Percentiles rank a stretch among this genome's conserved stretches.
Conservation (phyloP, 139 green algal species). For the Dunaliella sp. region DNA sequence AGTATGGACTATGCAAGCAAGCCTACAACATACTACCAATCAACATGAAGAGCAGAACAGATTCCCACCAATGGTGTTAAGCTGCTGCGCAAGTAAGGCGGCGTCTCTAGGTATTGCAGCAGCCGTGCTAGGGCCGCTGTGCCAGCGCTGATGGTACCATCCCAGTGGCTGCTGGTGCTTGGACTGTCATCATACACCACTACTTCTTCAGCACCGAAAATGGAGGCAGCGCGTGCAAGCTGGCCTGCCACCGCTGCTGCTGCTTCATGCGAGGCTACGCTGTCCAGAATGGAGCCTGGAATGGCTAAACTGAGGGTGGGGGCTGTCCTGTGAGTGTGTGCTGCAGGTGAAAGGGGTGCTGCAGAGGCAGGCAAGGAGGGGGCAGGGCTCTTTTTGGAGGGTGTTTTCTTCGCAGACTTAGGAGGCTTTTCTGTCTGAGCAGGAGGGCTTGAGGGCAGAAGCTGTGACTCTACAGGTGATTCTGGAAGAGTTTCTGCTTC, state of each 20-base stretch:
- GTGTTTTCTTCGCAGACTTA: too few relatives aligned
- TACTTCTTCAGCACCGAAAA: conserved; percentile 84
- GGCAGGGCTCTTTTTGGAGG: background rate
- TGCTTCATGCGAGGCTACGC: conserved; percentile 66
- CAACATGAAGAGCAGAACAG: too few relatives aligned
- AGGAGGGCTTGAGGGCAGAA: too few relatives aligned
- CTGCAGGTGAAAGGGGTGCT: background rate
- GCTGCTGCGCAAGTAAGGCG: conserved; percentile 10
- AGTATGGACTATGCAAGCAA: too few relatives aligned
- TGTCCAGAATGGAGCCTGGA: conserved; percentile 72
- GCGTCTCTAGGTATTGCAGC: conserved; percentile 85
- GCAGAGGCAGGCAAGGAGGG: too few relatives aligned
- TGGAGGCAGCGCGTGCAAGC: conserved; percentile 69
- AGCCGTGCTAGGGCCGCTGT: conserved; percentile 74
- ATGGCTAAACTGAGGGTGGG: conserved; percentile 76
- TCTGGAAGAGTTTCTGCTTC: too few relatives aligned
- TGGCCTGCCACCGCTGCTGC: conserved; percentile 68
- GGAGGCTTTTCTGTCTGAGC: too few relatives aligned
- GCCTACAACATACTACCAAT: too few relatives aligned
- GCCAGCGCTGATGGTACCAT: conserved; percentile 15
- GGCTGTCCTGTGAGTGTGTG: background rate
- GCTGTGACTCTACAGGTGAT: too few relatives aligned
- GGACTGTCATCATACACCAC: conserved; percentile 72
- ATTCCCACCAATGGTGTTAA: background rate
- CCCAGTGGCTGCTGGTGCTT: background rate